phyloP scores from a whole-genome alignment of 2,329 filamentous ascomycete genomes.

The Exophiala oligosperma region DNA sequence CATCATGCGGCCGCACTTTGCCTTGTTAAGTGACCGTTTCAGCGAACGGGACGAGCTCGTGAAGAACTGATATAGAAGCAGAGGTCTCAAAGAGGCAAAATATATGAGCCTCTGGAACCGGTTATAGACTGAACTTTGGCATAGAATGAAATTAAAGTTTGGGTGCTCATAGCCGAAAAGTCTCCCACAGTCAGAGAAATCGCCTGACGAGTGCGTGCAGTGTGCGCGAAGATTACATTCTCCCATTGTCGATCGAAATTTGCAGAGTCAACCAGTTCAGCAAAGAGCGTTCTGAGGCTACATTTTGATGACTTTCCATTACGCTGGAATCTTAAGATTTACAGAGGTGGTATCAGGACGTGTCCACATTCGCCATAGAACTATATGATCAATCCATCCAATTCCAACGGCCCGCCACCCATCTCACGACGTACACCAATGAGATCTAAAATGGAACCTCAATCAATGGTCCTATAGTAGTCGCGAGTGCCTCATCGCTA shows the following conservation, averaged over 20 bases:
- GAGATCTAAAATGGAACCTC: constrained; percentile 80
- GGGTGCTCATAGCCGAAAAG: too few relatives aligned
- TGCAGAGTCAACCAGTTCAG: too few relatives aligned
- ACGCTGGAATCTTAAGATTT: neutral
- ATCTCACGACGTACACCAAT: constrained; percentile 72
- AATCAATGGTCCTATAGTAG: constrained; percentile 81
- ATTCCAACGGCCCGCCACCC: constrained; percentile 31
- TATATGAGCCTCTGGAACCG: too few relatives aligned
- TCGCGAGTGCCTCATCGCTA: constrained; percentile 77
- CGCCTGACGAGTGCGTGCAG: too few relatives aligned
- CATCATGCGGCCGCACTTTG: constrained; percentile 62
- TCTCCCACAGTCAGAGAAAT: too few relatives aligned
- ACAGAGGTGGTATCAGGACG: too few relatives aligned
- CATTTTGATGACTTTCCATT: too few relatives aligned
- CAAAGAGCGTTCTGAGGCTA: too few relatives aligned
- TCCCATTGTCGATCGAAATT: too few relatives aligned
- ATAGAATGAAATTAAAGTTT: too few relatives aligned
- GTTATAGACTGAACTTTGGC: too few relatives aligned
- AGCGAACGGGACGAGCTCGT: constrained; percentile 53
- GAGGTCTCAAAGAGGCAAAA: neutral
- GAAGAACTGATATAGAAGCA: neutral
- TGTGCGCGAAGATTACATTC: too few relatives aligned
- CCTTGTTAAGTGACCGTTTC: constrained; percentile 62
- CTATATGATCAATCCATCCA: constrained; percentile 22
- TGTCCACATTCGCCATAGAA: neutral